These are phyloP conservation scores for Selenicereus undatus DNA, from an alignment of 148 eudicot genomes.

Conservation along the genomic window DNA sequence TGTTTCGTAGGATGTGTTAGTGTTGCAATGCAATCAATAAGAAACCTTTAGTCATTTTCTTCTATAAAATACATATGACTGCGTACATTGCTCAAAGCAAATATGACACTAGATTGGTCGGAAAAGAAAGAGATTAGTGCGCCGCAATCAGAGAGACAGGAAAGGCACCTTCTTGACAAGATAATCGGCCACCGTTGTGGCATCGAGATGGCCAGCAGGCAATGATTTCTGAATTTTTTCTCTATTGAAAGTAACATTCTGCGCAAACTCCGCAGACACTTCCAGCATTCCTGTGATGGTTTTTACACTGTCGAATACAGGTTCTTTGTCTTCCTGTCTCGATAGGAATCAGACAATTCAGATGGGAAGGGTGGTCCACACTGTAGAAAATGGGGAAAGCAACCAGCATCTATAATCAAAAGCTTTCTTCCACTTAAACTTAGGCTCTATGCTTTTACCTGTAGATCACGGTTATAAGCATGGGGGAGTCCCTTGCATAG, in stretches of 20 bases:
- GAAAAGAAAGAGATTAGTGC: neutral
- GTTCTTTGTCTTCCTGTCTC: slow-evolving; percentile 93
- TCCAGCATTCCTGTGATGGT: slow-evolving; percentile 89
- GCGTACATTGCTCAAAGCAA: neutral
- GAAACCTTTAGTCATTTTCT: no score
- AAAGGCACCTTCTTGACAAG: slow-evolving; percentile 84
- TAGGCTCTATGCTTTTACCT: slow-evolving; percentile 38
- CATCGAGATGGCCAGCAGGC: slow-evolving; percentile 99
- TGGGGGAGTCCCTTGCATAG: slow-evolving; percentile 97
- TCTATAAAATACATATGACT: no score
- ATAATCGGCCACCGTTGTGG: slow-evolving; percentile 98
- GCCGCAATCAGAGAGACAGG: no score
- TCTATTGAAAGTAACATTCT: slow-evolving; percentile 69
- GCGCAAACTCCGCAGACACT: slow-evolving; percentile 90
- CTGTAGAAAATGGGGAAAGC: no score
- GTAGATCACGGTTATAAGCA: slow-evolving; percentile 96
- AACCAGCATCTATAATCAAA: no score
- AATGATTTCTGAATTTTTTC: slow-evolving; percentile 70
- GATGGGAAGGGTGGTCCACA: neutral
- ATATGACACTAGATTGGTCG: neutral
- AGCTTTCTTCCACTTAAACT: neutral
- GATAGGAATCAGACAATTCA: slow-evolving; percentile 7
- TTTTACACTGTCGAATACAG: slow-evolving; percentile 88
- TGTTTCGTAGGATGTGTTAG: no score
- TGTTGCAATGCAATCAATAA: no score